Evolutionary conservation across 2,329 filamentous ascomycete genomes (phyloP).

Genomic region (Fusarium hostae): DNA sequence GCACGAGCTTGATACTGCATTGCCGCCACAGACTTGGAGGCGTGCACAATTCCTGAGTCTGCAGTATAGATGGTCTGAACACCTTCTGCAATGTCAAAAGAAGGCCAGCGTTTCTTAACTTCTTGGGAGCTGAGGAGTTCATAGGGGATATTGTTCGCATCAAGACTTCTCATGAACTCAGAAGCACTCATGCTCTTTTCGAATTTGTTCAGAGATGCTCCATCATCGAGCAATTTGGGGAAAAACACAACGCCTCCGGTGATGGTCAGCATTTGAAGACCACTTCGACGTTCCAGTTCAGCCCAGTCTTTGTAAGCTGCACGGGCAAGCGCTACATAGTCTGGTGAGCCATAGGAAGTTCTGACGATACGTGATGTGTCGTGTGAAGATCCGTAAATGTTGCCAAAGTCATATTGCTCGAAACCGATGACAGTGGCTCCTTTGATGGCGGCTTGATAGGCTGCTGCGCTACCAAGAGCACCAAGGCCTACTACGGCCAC

Average conservation of each 20-base stretch:
- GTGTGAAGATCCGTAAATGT: conserved; percentile 40
- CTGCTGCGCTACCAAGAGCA: conserved; percentile 13
- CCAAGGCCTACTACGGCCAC: conserved; percentile 12
- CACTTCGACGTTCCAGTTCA: conserved; percentile 29
- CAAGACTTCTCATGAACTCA: conserved; percentile 13
- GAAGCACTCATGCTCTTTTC: conserved; percentile 18
- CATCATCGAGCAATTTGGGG: not conserved
- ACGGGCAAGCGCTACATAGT: conserved; percentile 40
- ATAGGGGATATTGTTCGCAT: conserved; percentile 28
- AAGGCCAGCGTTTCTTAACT: conserved; percentile 35
- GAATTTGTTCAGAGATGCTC: not conserved
- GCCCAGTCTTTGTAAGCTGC: conserved; percentile 42
- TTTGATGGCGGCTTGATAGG: conserved; percentile 26
- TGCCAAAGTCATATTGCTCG: conserved; percentile 42
- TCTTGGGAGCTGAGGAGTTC: conserved; percentile 31
- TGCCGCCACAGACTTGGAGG: conserved; percentile 17
- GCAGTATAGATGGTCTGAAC: conserved; percentile 40
- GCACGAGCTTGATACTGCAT: conserved; percentile 30
- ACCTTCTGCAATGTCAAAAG: conserved; percentile 22
- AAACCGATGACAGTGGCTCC: conserved; percentile 40
- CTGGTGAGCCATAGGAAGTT: conserved; percentile 36
- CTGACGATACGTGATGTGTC: conserved; percentile 43
- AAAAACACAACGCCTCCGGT: conserved; percentile 42
- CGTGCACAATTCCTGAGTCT: conserved; percentile 40
- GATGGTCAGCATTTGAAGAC: conserved; percentile 35